These are phyloP conservation scores for Pythium grandisporangium DNA, from an alignment of 352 stramenopile genomes.

Conservation along the genomic window DNA sequence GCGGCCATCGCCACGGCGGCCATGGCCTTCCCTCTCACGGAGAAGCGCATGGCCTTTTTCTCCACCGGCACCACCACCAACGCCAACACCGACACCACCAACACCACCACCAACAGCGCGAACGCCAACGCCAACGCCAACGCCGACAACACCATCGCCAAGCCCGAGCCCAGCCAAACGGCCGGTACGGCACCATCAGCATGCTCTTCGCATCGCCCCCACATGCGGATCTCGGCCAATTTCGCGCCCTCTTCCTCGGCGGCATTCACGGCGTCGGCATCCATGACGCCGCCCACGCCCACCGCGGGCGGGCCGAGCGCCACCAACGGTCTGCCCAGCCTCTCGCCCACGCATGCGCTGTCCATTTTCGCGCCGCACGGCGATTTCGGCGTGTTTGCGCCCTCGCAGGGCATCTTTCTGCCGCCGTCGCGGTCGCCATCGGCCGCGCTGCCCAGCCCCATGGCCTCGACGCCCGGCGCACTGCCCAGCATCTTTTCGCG, in stretches of 20 bases:
- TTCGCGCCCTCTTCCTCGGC: not conserved
- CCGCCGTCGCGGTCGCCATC: not conserved
- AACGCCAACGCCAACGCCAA: not conserved
- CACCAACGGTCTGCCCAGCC: constrained; percentile 2
- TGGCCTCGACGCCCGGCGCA: constrained; percentile 9
- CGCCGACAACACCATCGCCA: not conserved
- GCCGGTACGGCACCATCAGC: not conserved
- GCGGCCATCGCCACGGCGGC: constrained; percentile 8
- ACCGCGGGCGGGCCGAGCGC: not conserved
- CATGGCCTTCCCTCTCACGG: constrained; percentile 3
- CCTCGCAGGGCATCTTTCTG: not conserved
- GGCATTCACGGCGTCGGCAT: not conserved
- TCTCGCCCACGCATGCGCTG: constrained; percentile 14
- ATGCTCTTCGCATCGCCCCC: not conserved
- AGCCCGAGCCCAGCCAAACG: not conserved
- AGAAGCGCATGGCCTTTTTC: constrained; percentile 2
- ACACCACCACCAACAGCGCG: too few species aligned
- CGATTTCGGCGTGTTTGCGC: constrained; percentile 1
- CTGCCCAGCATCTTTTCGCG: constrained; percentile 16
- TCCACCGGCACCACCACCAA: constrained; percentile 1
- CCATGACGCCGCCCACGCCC: not conserved
- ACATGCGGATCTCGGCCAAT: not conserved
- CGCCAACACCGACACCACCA: not conserved
- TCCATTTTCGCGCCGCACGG: constrained; percentile 19
- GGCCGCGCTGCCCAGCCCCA: not conserved